These are phyloP conservation scores for Sorghum bicolor DNA, from an alignment of 176 grass and related monocot species.

Conservation along the genomic window Sorghum_bicolor_NCBIv3 NC_012875.2:46080001-46080500, in stretches of 20 bases:
- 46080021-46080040: slow-evolving; percentile 49
- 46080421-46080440: slow-evolving; percentile 31
- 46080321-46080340: background rate
- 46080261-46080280: slow-evolving; percentile 64
- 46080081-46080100: slow-evolving; percentile 60
- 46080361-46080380: background rate
- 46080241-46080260: slow-evolving; percentile 57
- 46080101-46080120: slow-evolving; percentile 47
- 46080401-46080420: background rate
- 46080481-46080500: slow-evolving; percentile 12
- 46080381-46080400: slow-evolving; percentile 30
- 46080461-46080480: background rate
- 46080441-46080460: background rate
- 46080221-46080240: slow-evolving; percentile 65
- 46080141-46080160: slow-evolving; percentile 47
- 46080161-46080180: slow-evolving; percentile 35
- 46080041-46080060: slow-evolving; percentile 42
- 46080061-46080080: slow-evolving; percentile 63
- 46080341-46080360: background rate
- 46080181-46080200: slow-evolving; percentile 50
- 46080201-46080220: slow-evolving; percentile 73
- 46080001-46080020: slow-evolving; percentile 60
- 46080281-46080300: slow-evolving; percentile 56
- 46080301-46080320: slow-evolving; percentile 53
- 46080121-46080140: slow-evolving; percentile 27